Evolutionary conservation across 495 filamentous ascomycete genomes (phyloP), one percentile per base, ranked within the genome.

Genomic region (Penicillium ochrochloron): DNA sequence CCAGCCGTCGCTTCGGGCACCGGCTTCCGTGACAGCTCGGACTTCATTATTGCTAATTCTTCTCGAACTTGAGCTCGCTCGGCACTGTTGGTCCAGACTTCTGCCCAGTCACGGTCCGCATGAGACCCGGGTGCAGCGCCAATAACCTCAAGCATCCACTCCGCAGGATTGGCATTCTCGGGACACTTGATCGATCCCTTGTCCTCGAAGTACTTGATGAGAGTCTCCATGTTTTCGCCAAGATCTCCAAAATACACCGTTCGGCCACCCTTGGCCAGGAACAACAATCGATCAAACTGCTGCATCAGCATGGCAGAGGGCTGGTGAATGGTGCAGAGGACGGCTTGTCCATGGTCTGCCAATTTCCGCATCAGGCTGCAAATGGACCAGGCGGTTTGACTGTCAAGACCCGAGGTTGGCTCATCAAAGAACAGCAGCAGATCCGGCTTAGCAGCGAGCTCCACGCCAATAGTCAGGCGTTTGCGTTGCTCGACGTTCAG

Each of bases 251-350:
- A 97, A 77, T 97, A 96, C 33, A 96, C 90, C 0, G 92, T 92
- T 14, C 62, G 65, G 39, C 67, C 67, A 56, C 92, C 92, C 53
- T 84, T 86, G 2, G 88, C 86, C 27, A 97, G 79, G 79, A 96
- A 93, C 9, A 95, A 78, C 8, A 98, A 80, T 27, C 90, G 88
- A 74, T 97, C 94, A 70, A 97, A 99, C 60, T 92, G 85, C 71
- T 96, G 90, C 80, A 99, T 96, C 37, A 99, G 83, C 73, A 96
- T 90, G 42, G 92, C 93, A 0, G 89, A 93, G 2, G 93, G 93
- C 73, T 99, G 95, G 75, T 99, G 95, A 64, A 99, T 97, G 8
- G 93, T 97, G 74, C 92, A 95, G 9, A 97, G 86, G 69, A 97
- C 88, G n/a, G 93, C 92, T 74, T 96, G 92, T 17, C 93, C 93